Evolutionary conservation across 192 early-diverging fungal species (phyloP), one percentile per base, ranked within the genome.

Genomic region (Umbelopsis isabellina): DNA sequence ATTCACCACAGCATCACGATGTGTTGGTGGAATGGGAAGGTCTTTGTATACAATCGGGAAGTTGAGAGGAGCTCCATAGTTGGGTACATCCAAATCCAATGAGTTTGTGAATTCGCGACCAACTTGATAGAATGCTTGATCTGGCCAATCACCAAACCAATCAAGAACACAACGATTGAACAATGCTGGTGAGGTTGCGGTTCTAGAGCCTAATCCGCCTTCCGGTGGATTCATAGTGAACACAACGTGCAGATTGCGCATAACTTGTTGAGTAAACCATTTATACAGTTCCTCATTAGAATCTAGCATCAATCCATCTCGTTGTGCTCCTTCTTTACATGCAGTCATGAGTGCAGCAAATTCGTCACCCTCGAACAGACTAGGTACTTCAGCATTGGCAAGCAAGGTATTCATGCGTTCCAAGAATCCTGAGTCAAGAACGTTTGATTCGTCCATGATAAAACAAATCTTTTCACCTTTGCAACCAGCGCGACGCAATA

Each of bases 151-250:
- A 61, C 97, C 98, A 55, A 98, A 97, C 97, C 98, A 99, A 83
- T 99, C 95, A 27, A 99, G 81, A 49, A 99, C 98, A 83, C 98
- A 99, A 75, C 98, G 94, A 76, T 99, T 99, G 90, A 99, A 99
- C 80, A 99, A 86, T 16, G 98, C 98, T 37, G 98, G 98, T 12
- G 96, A 98, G 4, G 97, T 98, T 18, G 98, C 97, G 0, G 97
- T 95, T 33, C 96, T 91, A 20, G 91, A 90, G 4, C 93, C 94
- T 20, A 99, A 83, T 25, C 93, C 96, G 21, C 86, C 93, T 67
- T 94, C 91, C 0, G 98, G 98, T 16, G 98, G 98, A 77, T 99
- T 99, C 98, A 99, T 99, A 13, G 98, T 99, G 73, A 99, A 99
- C 13, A 99, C 96, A 27, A 99, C 96, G 73, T 99, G 98, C 46